Evolutionary conservation across 1,139 yeast genomes (phyloP), one percentile per base, ranked within the genome.

Genomic region (Sugiyamaella xylanicola): DNA sequence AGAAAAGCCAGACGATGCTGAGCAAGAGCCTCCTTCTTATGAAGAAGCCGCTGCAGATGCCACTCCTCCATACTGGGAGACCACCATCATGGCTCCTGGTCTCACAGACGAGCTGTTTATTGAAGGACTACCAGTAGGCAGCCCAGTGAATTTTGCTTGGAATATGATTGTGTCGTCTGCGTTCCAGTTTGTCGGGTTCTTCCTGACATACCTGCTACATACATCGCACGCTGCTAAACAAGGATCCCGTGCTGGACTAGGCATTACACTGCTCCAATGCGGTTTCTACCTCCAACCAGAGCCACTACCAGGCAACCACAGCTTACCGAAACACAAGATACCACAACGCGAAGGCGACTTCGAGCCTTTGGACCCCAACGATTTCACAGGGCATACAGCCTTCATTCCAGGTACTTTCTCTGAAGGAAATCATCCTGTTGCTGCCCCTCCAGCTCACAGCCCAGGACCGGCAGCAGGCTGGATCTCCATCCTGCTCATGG

Each of bases 181-280:
- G 42, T 93, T 93, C 75, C 97, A 93, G 71, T 89, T 89, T 69
- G 86, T 93, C 39, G 99, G 99, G 4, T 95, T 95, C 71, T 78
- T 93, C 52, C 77, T 93, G 55, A 92, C 99, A 21, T 93, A 92
- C 70, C 75, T 93, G 50, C 76, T 95, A 55, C 99, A 93, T 72
- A 92, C 99, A 0, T 89, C 97, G 1, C 99, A 93, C 68, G 98
- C 98, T 4, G 97, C 98, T 3, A 90, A 90, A 68, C 93, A 92
- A 65, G 99, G 99, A 5, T 86, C 98, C 1, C 78, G 97, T 58
- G 88, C 93, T 13, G 99, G 99, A 0, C 75, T 93, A 55, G 99
- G 99, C 1, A 71, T 89, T 55, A 91, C 97, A 0, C 81, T 95
- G 63, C 77, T 92, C 48, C 82, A 87, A 60, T 84, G 85, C 63